Conservation (phyloP, 768 basidiomycete genomes). For the Pisolithus sp. region DNA sequence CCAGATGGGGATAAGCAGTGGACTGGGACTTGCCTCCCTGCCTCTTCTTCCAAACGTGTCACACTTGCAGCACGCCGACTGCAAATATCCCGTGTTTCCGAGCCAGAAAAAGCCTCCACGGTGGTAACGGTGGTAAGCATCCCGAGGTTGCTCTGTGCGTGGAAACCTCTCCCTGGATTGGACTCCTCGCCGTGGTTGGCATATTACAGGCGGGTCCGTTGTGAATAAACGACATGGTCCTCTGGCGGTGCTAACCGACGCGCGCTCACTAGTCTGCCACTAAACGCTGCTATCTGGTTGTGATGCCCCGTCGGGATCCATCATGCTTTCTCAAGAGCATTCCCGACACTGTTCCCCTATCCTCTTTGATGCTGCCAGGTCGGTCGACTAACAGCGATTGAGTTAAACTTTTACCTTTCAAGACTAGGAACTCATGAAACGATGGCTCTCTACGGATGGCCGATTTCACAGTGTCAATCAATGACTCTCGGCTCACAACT, state of each 20-base stretch:
- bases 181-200: constrained; percentile 51
- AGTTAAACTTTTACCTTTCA: neutral
- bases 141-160: constrained; percentile 28
- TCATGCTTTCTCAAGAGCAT: constrained; percentile 54
- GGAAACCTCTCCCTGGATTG: constrained; percentile 38
- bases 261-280: constrained; percentile 35
- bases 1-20: constrained; percentile 2
- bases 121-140: constrained; percentile 14
- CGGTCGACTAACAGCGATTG: constrained; percentile 33
- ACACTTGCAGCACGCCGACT: constrained; percentile 15
- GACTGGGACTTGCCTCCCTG: constrained; percentile 12
- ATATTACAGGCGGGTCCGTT: constrained; percentile 47
- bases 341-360: constrained; percentile 62
- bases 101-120: neutral
- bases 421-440: constrained; percentile 11
- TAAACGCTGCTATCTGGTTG: constrained; percentile 40
- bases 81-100: neutral
- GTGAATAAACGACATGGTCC: neutral
- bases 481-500: constrained; percentile 67
- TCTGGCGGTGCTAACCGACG: constrained; percentile 2
- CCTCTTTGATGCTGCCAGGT: constrained; percentile 77
- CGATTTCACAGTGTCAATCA: constrained; percentile 82
- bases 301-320: constrained; percentile 56
- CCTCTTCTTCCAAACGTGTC: constrained; percentile 18
- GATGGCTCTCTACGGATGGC: constrained; percentile 83